A percentile compares a stretch with the other conserved stretches of the same genome.
Conservation (phyloP, 202 grass and related monocot species). For the Brachypodium distachyon region DNA sequence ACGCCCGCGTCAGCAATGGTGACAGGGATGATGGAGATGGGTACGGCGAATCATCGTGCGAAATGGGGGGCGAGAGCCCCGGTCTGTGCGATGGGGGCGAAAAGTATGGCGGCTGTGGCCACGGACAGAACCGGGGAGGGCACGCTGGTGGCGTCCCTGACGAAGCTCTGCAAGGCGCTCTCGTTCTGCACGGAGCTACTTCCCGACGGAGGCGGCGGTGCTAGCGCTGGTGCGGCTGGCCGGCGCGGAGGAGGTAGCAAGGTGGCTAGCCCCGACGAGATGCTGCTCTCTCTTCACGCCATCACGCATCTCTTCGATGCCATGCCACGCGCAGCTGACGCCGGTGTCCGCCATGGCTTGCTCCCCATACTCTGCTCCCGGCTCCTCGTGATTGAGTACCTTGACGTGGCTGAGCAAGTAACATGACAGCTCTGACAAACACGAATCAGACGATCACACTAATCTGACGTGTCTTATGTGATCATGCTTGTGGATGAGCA, state of each 20-base stretch:
- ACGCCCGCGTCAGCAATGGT: conserved; percentile 9
- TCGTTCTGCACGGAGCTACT: conserved; percentile 68
- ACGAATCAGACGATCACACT: conserved; percentile 12
- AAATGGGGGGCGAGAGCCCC: conserved; percentile 34
- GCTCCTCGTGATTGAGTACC: conserved; percentile 67
- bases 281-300: conserved; percentile 71
- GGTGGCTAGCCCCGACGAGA: conserved; percentile 42
- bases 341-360: conserved; percentile 59
- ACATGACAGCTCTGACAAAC: neutral
- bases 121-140: conserved; percentile 28
- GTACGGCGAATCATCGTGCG: conserved; percentile 48
- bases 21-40: conserved; percentile 17
- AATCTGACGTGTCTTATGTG: neutral
- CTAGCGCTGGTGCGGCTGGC: conserved; percentile 55
- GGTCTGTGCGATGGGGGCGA: conserved; percentile 10
- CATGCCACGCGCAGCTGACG: conserved; percentile 67
- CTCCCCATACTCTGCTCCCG: conserved; percentile 68
- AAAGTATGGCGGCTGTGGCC: conserved; percentile 43
- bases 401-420: conserved; percentile 95
- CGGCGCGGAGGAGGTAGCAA: neutral
- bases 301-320: conserved; percentile 86
- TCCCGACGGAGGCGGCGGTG: conserved; percentile 49
- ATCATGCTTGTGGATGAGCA: conserved; percentile 3
- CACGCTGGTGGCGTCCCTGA: conserved; percentile 41
- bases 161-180: conserved; percentile 84